Percentiles rank a stretch among this genome's conserved stretches.
Evolutionary conservation across 106 monocot genomes (phyloP).

Genomic region (Dendrobium nobile): DNA sequence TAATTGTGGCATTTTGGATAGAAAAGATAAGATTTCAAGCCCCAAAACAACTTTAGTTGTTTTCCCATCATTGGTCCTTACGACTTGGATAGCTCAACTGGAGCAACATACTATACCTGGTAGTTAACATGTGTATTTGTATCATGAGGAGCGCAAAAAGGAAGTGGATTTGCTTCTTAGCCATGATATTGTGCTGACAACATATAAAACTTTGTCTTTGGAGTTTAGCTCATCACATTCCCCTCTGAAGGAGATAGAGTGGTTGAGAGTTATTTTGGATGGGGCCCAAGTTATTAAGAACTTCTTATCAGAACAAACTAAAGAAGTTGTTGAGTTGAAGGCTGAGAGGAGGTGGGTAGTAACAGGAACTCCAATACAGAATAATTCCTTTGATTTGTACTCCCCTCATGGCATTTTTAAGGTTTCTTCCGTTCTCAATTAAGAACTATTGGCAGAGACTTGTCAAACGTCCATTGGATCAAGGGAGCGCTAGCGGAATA

Average conservation of each 20-base stretch:
- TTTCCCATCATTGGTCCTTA: slow-evolving; percentile 84
- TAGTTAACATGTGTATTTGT: slow-evolving; percentile 73
- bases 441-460: slow-evolving; percentile 90
- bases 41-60: slow-evolving; percentile 64
- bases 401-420: slow-evolving; percentile 87
- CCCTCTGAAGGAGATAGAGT: slow-evolving; percentile 64
- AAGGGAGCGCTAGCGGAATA: slow-evolving; percentile 54
- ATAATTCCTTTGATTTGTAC: slow-evolving; percentile 82
- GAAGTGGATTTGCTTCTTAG: slow-evolving; percentile 38
- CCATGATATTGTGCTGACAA: slow-evolving; percentile 81
- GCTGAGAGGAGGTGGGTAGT: slow-evolving; percentile 93
- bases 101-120: slow-evolving; percentile 77
- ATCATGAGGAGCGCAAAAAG: slow-evolving; percentile 61
- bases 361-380: slow-evolving; percentile 98
- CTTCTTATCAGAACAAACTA: slow-evolving; percentile 65
- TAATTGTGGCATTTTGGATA: neutral
- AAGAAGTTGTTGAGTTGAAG: slow-evolving; percentile 84
- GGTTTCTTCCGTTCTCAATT: slow-evolving; percentile 82
- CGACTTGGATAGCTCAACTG: slow-evolving; percentile 83
- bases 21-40: neutral
- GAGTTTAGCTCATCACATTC: slow-evolving; percentile 42
- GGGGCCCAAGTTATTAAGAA: slow-evolving; percentile 96
- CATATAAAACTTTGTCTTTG: slow-evolving; percentile 53
- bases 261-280: slow-evolving; percentile 86
- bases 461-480: slow-evolving; percentile 64